A percentile compares a stretch with the other conserved stretches of the same genome.
Evolutionary conservation across 2,329 filamentous ascomycete genomes (phyloP).

Genomic region (Cladosporium colombiae): DNA sequence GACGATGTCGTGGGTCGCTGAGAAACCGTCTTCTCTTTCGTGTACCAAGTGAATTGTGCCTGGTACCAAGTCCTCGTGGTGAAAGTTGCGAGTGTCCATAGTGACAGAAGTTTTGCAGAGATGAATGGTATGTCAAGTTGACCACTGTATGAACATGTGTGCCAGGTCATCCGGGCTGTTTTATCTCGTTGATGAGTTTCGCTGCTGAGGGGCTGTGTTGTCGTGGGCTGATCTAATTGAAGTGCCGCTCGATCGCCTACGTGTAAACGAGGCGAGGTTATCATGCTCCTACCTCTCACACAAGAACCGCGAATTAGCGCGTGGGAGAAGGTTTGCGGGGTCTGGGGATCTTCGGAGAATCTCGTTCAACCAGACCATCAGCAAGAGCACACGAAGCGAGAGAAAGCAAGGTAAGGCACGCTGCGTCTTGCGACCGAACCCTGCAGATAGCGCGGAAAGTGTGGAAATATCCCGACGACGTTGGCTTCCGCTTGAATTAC

Average conservation of each 20-base stretch:
- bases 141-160: not conserved
- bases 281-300: not conserved
- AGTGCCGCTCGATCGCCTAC: slow-evolving; percentile 3
- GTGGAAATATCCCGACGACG: not conserved
- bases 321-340: slow-evolving; percentile 4
- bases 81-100: not conserved
- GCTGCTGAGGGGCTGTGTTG: not conserved
- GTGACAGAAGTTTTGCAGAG: not conserved
- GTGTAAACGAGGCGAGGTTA: not conserved
- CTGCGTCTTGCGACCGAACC: not conserved
- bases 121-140: not conserved
- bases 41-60: slow-evolving; percentile 45
- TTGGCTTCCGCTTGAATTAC: not conserved
- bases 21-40: not conserved
- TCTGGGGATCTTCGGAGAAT: not conserved
- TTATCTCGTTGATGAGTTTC: not conserved
- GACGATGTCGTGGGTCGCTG: slow-evolving; percentile 22
- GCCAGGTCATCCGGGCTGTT: not conserved
- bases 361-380: not conserved
- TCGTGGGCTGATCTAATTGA: not conserved
- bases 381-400: not conserved
- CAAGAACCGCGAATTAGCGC: not conserved
- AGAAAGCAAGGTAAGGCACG: not conserved
- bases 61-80: slow-evolving; percentile 30
- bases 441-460: not conserved